These are phyloP conservation scores for Boletus rubescentipes DNA, from an alignment of 768 basidiomycete genomes.

Conservation along the genomic window DNA sequence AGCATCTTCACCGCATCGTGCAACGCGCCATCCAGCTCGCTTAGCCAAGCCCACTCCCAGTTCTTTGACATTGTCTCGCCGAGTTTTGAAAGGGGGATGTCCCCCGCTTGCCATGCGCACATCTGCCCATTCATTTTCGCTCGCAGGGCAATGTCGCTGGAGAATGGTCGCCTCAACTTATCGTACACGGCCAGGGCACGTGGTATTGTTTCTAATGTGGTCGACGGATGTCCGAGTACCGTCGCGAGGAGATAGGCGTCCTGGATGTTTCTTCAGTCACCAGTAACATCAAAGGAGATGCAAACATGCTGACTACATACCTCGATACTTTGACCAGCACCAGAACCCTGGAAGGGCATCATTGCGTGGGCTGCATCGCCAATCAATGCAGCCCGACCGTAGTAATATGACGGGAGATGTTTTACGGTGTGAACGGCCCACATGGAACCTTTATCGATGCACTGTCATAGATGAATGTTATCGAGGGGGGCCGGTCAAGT, in stretches of 20 bases:
- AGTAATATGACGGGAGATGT: slow-evolving; percentile 50
- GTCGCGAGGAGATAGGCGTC: slow-evolving; percentile 38
- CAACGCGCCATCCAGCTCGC: slow-evolving; percentile 21
- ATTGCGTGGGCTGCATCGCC: slow-evolving; percentile 46
- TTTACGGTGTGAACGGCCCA: slow-evolving; percentile 66
- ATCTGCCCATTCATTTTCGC: slow-evolving; percentile 20
- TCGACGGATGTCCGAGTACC: slow-evolving; percentile 44
- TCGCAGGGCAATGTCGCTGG: slow-evolving; percentile 35
- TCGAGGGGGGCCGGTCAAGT: background rate
- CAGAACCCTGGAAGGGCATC: slow-evolving; percentile 44
- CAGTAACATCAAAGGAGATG: too few species aligned
- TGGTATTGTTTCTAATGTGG: slow-evolving; percentile 35
- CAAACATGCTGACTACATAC: slow-evolving; percentile 23
- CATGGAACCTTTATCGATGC: slow-evolving; percentile 47
- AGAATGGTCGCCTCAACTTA: slow-evolving; percentile 46
- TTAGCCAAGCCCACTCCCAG: slow-evolving; percentile 55
- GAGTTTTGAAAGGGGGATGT: slow-evolving; percentile 38
- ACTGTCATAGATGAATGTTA: slow-evolving; percentile 35
- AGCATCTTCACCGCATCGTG: slow-evolving; percentile 19
- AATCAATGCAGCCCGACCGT: slow-evolving; percentile 50
- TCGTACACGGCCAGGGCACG: slow-evolving; percentile 49
- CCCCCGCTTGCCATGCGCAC: slow-evolving; percentile 13
- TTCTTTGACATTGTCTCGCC: slow-evolving; percentile 44
- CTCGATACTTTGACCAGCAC: slow-evolving; percentile 46
- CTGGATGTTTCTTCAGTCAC: slow-evolving; percentile 11